phyloP scores from a whole-genome alignment of 345 rosid species.

The Murraya koenigii region DNA sequence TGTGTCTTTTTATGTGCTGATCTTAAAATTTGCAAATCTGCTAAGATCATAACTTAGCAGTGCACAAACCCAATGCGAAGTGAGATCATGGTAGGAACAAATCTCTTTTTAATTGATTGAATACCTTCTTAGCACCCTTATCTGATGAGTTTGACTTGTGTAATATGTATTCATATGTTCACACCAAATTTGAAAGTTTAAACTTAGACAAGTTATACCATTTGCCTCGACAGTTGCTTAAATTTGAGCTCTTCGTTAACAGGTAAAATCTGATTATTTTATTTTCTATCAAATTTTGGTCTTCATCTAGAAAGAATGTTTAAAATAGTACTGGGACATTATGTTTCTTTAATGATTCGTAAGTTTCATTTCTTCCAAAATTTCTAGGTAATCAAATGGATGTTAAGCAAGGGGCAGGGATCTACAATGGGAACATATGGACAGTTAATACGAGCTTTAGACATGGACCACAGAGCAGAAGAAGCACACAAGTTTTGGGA shows the following conservation, averaged over 20 bases:
- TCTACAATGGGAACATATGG: conserved; percentile 76
- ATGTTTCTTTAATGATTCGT: not conserved
- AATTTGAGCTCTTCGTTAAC: not conserved
- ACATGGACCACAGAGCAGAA: conserved; percentile 82
- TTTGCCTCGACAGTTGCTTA: not conserved
- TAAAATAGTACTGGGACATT: not conserved
- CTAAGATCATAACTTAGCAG: not conserved
- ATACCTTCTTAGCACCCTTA: not conserved
- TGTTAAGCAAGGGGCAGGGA: conserved; percentile 98
- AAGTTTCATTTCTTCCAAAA: not conserved
- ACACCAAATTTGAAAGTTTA: not conserved
- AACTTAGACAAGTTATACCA: not conserved
- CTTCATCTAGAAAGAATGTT: not conserved
- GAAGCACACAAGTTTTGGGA: conserved; percentile 87
- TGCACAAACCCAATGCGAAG: not conserved
- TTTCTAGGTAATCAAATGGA: conserved; percentile 89
- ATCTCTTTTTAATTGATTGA: not conserved
- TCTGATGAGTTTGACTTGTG: not conserved
- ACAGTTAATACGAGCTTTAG: conserved; percentile 77
- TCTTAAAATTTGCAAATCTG: not conserved
- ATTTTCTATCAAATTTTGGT: not conserved
- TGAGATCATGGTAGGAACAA: not conserved
- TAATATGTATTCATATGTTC: not conserved
- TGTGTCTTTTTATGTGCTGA: not conserved
- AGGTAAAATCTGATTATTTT: not conserved